Evolutionary conservation across 2,329 filamentous ascomycete species (phyloP).

Genomic region (Fusarium aywerte): DNA sequence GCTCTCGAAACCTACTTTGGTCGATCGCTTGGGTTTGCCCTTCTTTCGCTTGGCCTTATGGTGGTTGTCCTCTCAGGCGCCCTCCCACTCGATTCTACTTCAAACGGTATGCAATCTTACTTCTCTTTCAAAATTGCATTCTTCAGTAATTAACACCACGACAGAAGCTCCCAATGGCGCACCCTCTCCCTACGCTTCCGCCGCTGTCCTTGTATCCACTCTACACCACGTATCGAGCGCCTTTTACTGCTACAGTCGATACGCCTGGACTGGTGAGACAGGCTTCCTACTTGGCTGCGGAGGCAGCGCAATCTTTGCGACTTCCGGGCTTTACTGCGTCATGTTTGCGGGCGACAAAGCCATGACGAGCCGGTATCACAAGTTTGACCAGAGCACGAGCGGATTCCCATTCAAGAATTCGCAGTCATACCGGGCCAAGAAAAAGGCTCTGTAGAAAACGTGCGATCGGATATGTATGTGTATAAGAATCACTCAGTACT

Average conservation of each 20-base stretch:
- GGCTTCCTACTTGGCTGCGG: slow-evolving; percentile 70
- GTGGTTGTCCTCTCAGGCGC: slow-evolving; percentile 76
- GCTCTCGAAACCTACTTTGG: slow-evolving; percentile 77
- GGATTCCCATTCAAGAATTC: slow-evolving; percentile 54
- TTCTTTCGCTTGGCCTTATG: slow-evolving; percentile 71
- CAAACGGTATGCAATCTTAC: slow-evolving; percentile 50
- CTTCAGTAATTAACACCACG: not conserved
- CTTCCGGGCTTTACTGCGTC: slow-evolving; percentile 58
- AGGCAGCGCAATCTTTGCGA: slow-evolving; percentile 66
- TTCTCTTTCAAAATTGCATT: too few relatives aligned
- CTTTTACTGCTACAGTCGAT: slow-evolving; percentile 76
- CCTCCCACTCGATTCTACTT: slow-evolving; percentile 69
- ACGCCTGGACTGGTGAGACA: slow-evolving; percentile 64
- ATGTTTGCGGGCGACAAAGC: slow-evolving; percentile 54
- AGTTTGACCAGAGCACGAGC: slow-evolving; percentile 55
- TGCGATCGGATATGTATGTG: not conserved
- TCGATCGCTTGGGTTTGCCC: slow-evolving; percentile 73
- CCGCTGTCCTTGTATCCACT: slow-evolving; percentile 73
- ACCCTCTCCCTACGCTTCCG: slow-evolving; percentile 71
- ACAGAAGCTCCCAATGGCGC: slow-evolving; percentile 50
- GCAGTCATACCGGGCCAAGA: slow-evolving; percentile 53
- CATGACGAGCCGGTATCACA: slow-evolving; percentile 51
- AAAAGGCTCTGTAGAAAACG: slow-evolving; percentile 49
- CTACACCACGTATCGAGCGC: slow-evolving; percentile 71
- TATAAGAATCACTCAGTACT: slow-evolving; percentile 4